Evolutionary conservation across 1,139 yeast genomes (phyloP).

Genomic region (Wickerhamiella infanticola): DNA sequence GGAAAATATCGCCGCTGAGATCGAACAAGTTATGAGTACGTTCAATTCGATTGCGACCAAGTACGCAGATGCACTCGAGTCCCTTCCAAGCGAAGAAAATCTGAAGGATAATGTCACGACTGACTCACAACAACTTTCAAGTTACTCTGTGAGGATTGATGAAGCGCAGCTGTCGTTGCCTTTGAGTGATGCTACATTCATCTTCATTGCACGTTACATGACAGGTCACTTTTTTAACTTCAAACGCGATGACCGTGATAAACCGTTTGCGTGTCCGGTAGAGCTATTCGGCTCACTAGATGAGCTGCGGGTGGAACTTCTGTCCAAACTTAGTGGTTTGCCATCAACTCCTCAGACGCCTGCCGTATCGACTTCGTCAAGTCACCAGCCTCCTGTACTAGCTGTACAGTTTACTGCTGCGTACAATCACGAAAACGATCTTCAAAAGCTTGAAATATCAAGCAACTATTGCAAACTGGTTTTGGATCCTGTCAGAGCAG

Average conservation of each 20-base stretch:
- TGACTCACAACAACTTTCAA: not conserved
- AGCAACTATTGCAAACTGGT: constrained; percentile 15
- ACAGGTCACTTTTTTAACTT: constrained; percentile 6
- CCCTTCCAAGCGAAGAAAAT: not conserved
- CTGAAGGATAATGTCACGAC: not conserved
- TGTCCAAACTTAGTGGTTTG: not conserved
- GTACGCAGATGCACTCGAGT: not conserved
- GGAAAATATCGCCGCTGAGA: not conserved
- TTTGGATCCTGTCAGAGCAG: constrained; percentile 12
- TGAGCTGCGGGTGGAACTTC: not conserved
- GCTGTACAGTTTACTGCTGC: constrained; percentile 9
- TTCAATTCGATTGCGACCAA: not conserved
- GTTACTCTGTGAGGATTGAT: not conserved
- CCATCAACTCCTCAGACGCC: not conserved
- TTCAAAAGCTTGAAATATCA: constrained; percentile 13
- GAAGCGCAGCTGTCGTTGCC: not conserved
- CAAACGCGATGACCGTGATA: not conserved
- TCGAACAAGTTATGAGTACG: not conserved
- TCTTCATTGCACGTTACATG: constrained; percentile 6
- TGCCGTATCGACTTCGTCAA: not conserved
- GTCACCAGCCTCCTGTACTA: constrained; percentile 4
- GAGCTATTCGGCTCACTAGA: not conserved
- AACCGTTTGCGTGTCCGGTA: not conserved
- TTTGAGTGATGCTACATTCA: constrained; percentile 11
- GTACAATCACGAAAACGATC: constrained; percentile 4